Base-by-base conservation (phyloP, 495 filamentous ascomycete species). In the Trichodelitschia bisporula region DNA sequence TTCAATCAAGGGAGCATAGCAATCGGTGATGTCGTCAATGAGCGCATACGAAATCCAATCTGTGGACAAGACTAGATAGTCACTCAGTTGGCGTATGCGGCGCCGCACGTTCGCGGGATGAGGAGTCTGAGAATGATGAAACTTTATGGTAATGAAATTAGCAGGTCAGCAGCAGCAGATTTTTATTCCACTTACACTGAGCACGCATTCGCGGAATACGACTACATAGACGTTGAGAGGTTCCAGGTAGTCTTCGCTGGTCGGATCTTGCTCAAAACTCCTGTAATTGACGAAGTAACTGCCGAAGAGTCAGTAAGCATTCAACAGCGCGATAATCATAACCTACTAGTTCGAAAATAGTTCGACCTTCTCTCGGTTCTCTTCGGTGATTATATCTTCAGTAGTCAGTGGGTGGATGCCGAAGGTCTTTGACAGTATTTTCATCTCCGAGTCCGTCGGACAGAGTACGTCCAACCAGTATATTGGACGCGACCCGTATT, bases 241-340 rank as follows among this genome's bases (percentile, higher is more conserved):
- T 41, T 93, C 76, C 20, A 97, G 61, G 45, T 84, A 91, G 44
- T 86, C 66, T 35, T 83, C 77, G 42, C 66, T 84, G 39, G 72
- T 69, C 36, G 63, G 63, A 43, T 95, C 82, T 49, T 97, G 86
- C 41, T 93, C 89, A 40, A 97, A 97, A 2, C 80, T 79, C 4
- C 86, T 72, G 51, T 93, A 97, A 43, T 91, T 95, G 51, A 93
- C 72, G 45, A 97, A 93, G 47, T 97, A 97, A n/a, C n/a, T n/a
- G n/a, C n/a, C n/a, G n/a, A n/a, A n/a, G n/a, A n/a, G n/a, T n/a
- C n/a, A n/a, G n/a, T n/a, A n/a, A n/a, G n/a, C n/a, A n/a, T n/a
- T n/a, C n/a, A n/a, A n/a, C n/a, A n/a, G n/a, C n/a, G n/a, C n/a
- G n/a, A n/a, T n/a, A n/a, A n/a, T n/a, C n/a, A n/a, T n/a, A n/a